These are phyloP conservation scores for Colletotrichum paranaense DNA, from an alignment of 2,329 filamentous ascomycete species.

Conservation along the genomic window DNA sequence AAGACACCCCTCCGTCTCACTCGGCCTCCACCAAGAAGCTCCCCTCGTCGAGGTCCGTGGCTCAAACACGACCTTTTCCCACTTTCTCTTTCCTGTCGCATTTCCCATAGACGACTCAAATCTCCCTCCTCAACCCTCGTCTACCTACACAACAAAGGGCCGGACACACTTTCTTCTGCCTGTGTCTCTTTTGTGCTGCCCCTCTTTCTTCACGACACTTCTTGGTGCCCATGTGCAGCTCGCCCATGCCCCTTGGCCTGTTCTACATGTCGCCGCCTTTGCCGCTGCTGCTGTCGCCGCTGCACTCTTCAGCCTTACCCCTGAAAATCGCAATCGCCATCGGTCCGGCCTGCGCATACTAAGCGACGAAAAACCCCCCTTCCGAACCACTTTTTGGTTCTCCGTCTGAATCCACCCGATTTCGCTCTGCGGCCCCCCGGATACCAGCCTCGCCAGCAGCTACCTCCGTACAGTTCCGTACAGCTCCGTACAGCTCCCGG, in stretches of 20 bases:
- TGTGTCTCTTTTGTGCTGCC: slow-evolving; percentile 4
- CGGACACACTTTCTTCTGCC: slow-evolving; percentile 1
- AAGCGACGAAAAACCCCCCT: slow-evolving; percentile 33
- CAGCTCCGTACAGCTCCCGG: not conserved
- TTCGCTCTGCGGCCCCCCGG: slow-evolving; percentile 26
- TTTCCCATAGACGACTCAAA: slow-evolving; percentile 11
- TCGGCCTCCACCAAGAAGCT: not conserved
- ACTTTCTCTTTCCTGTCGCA: slow-evolving; percentile 5
- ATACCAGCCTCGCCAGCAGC: slow-evolving; percentile 7
- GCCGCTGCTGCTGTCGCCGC: slow-evolving; percentile 11
- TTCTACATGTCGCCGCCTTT: slow-evolving; percentile 32
- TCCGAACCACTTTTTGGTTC: slow-evolving; percentile 32
- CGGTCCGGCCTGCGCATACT: slow-evolving; percentile 12
- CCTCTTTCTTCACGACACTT: not conserved
- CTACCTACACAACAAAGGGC: not conserved
- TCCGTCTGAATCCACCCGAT: slow-evolving; percentile 28
- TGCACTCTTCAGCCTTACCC: slow-evolving; percentile 34
- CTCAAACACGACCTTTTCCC: slow-evolving; percentile 11
- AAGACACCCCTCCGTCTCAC: not conserved
- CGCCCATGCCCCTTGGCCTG: slow-evolving; percentile 29
- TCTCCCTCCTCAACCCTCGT: slow-evolving; percentile 23
- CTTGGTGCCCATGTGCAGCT: slow-evolving; percentile 25
- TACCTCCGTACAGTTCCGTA: not conserved
- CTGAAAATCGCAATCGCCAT: slow-evolving; percentile 33
- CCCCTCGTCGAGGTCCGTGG: not conserved